Percentiles rank a stretch among this genome's conserved stretches.
These are phyloP conservation scores for Knoxdaviesia proteae DNA, from an alignment of 2,329 filamentous ascomycete genomes.

Conservation along the genomic window DNA sequence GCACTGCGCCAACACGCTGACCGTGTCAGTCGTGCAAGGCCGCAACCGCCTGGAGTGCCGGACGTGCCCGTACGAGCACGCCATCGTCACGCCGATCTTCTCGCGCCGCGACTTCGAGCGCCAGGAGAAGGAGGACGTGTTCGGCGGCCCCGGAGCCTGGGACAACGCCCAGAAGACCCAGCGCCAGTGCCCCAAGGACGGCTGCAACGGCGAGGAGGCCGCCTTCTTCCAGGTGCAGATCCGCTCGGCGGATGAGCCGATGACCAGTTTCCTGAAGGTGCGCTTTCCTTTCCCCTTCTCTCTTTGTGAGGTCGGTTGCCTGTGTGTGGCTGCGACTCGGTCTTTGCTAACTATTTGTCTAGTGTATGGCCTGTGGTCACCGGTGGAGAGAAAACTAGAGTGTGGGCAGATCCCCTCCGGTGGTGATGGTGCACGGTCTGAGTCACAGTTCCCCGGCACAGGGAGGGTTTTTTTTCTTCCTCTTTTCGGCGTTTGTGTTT, in stretches of 20 bases:
- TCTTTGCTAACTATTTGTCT: constrained; percentile 7
- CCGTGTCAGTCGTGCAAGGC: constrained; percentile 39
- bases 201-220: constrained; percentile 64
- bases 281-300: not conserved
- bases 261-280: constrained; percentile 94
- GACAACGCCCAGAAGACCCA: constrained; percentile 73
- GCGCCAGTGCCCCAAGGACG: constrained; percentile 63
- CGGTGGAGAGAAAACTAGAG: constrained; percentile 45
- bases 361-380: constrained; percentile 47
- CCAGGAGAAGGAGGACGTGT: constrained; percentile 74
- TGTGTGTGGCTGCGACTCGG: not conserved
- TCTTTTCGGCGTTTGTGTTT: too few relatives aligned
- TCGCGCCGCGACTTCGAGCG: constrained; percentile 67
- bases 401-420: too few relatives aligned
- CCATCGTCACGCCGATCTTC: constrained; percentile 60
- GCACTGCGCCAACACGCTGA: constrained; percentile 66
- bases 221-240: constrained; percentile 97
- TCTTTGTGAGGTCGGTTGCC: too few relatives aligned
- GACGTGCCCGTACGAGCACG: constrained; percentile 82
- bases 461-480: too few relatives aligned
- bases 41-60: constrained; percentile 83
- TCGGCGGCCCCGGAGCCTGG: constrained; percentile 76
- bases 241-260: constrained; percentile 91
- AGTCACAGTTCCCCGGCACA: too few relatives aligned
- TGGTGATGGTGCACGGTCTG: too few relatives aligned